These are phyloP conservation scores for Penicillium lividum DNA, from an alignment of 495 filamentous ascomycete genomes.

Conservation along the genomic window DNA sequence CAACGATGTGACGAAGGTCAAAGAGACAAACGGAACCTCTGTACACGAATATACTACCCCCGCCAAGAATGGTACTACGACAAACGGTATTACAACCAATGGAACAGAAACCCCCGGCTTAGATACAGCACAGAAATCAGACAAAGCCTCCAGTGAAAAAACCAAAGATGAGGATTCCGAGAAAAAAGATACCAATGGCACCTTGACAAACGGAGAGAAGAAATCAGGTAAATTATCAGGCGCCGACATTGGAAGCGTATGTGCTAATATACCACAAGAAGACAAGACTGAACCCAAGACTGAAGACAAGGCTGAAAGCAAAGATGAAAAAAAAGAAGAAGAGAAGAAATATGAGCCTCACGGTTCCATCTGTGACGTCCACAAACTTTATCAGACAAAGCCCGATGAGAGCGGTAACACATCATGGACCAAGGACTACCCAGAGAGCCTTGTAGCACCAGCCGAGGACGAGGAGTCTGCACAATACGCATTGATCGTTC, in stretches of 20 bases:
- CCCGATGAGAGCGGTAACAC: slow-evolving; percentile 23
- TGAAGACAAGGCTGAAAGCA: not conserved
- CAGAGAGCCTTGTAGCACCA: slow-evolving; percentile 46
- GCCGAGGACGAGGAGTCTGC: slow-evolving; percentile 54
- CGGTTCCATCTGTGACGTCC: slow-evolving; percentile 30
- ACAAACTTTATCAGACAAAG: slow-evolving; percentile 36
- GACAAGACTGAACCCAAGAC: not conserved
- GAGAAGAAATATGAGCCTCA: slow-evolving; percentile 13
- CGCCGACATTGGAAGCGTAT: not conserved
- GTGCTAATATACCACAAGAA: slow-evolving; percentile 2
- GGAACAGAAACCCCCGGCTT: not conserved
- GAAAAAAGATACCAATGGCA: not conserved
- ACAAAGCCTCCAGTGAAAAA: not conserved
- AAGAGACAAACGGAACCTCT: not conserved
- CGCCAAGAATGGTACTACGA: not conserved
- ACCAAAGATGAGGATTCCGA: not conserved
- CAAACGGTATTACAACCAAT: not conserved
- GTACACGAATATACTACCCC: not conserved
- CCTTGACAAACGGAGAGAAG: not conserved
- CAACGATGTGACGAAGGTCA: not conserved
- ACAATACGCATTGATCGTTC: slow-evolving; percentile 54
- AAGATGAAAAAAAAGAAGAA: slow-evolving; percentile 5
- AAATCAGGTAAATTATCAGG: not conserved
- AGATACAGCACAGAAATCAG: not conserved
- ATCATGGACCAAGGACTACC: slow-evolving; percentile 39